Conservation (phyloP, 306 rosid species). For the Rosa lucieae region DNA sequence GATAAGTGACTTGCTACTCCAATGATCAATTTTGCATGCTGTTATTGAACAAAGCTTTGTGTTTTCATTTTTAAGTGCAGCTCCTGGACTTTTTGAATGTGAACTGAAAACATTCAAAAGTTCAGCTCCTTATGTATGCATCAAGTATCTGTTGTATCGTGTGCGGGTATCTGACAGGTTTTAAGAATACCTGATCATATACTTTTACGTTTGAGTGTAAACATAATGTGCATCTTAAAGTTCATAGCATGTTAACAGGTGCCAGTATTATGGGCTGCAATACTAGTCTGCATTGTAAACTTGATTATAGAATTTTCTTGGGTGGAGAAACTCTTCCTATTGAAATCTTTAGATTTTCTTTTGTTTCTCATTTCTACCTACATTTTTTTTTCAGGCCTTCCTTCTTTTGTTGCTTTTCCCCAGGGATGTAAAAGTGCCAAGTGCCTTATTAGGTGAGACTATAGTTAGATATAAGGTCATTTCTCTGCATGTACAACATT, state of each 20-base stretch:
- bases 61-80: constrained; percentile 17
- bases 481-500: neutral
- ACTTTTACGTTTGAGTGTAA: neutral
- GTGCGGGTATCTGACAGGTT: neutral
- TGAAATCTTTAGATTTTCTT: neutral
- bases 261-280: too few relatives aligned
- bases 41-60: constrained; percentile 19
- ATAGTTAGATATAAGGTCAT: neutral
- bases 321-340: neutral
- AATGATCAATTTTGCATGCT: neutral
- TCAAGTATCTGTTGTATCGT: neutral
- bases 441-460: constrained; percentile 73
- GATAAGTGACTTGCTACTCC: constrained; percentile 45
- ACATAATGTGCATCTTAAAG: neutral
- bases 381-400: constrained; percentile 56
- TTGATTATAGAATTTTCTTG: neutral
- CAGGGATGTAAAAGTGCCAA: constrained; percentile 54
- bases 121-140: neutral
- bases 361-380: constrained; percentile 12
- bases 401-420: constrained; percentile 71
- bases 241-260: too few relatives aligned
- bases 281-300: neutral
- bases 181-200: neutral
- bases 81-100: neutral
- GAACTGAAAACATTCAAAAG: neutral